Evolutionary conservation across 768 basidiomycete genomes (phyloP), one percentile per base, ranked within the genome.

Genomic region (Phylloporus scabripes): DNA sequence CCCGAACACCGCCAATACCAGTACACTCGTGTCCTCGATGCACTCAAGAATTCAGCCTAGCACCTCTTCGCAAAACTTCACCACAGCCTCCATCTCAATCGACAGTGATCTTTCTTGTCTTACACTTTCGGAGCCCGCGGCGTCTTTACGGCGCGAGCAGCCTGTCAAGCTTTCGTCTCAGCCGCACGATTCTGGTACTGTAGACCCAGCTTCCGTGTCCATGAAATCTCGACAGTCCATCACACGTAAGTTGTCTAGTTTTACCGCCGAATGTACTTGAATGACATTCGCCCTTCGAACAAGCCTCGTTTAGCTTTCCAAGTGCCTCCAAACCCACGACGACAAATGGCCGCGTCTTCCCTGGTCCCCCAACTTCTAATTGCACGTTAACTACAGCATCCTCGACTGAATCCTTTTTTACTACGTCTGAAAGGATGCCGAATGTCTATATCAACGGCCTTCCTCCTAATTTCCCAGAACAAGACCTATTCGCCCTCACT

Each of bases 391-490:
- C 40, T 24, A 36, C 55, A n/a, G 39, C 46, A 20, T 46, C 57
- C 5, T 59, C 55, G 26, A 50, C 50, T 3, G 60, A 59, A 37
- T 49, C 46, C 2, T 32, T 55, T 29, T 45, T 50, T 1, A 11
- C 50, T 15, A 49, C 45, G 11, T 57, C 58, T 41, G 52, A 60
- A 36, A 60, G 57, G 20, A 81, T 85, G 1, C 86, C 89, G 0
- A 92, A 92, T 57, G 85, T 92, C 0, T 92, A 92, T 63, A 90
- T 92, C 70, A 92, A 92, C 59, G 89, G 89, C 11, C 76, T 92
- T 14, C 88, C 87, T 2, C 85, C 88, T 5, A 81, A 89, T 67
- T 91, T 79, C 59, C 82, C 87, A 0, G 89, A 91, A 59, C 87
- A 88, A 51, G 78, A 88, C 52, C 73, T 92, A 36, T 82, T 82